Percentiles rank a stretch among this genome's conserved stretches.
These are phyloP conservation scores for Rhamnella rubrinervis DNA, from an alignment of 331 rosid genomes.

Conservation along the genomic window DNA sequence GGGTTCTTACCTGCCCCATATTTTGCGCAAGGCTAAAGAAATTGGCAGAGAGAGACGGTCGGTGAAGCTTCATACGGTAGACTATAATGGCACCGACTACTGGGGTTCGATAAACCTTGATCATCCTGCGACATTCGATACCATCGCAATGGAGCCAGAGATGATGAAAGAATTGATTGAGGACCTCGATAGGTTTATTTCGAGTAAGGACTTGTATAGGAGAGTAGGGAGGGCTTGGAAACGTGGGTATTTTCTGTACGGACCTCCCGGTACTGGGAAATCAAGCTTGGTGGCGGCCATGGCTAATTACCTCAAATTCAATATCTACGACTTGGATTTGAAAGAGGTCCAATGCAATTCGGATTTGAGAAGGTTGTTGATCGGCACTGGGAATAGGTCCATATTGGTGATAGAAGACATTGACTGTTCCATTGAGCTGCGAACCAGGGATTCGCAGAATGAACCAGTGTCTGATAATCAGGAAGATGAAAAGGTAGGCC, in stretches of 20 bases:
- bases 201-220: conserved; percentile 68
- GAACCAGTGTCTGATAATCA: conserved; percentile 47
- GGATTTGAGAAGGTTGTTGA: conserved; percentile 59
- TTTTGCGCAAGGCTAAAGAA: conserved; percentile 29
- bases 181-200: conserved; percentile 63
- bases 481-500: conserved; percentile 41
- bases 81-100: conserved; percentile 46
- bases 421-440: conserved; percentile 52
- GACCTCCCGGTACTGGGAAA: conserved; percentile 93
- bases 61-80: conserved; percentile 54
- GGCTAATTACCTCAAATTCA: conserved; percentile 81
- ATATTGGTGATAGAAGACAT: conserved; percentile 84
- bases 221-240: conserved; percentile 91
- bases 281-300: conserved; percentile 91
- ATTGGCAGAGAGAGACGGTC: conserved; percentile 37
- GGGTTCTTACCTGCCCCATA: conserved; percentile 39
- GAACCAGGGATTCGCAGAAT: conserved; percentile 43
- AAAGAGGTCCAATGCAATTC: conserved; percentile 47
- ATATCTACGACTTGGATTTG: conserved; percentile 63
- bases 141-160: conserved; percentile 67
- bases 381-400: conserved; percentile 63
- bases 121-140: conserved; percentile 78
- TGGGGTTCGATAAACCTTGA: conserved; percentile 77
- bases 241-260: conserved; percentile 72
- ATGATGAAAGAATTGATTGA: conserved; percentile 39